Conservation (phyloP, 2,329 filamentous ascomycete genomes). For the Xenoacremonium recifei region DNA sequence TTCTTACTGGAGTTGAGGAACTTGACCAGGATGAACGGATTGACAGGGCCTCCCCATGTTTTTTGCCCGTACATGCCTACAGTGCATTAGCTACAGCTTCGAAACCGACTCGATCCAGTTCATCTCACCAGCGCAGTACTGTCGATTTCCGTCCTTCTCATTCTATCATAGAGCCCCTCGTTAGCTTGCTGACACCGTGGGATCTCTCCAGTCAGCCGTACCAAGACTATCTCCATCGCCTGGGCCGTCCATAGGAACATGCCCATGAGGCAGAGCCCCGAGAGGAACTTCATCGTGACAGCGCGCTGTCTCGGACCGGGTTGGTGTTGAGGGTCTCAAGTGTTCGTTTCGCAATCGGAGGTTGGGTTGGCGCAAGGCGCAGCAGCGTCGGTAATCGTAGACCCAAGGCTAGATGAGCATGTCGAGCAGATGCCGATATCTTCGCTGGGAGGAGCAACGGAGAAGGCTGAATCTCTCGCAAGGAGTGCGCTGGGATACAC, state of each 20-base stretch:
- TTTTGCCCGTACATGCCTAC: constrained; percentile 88
- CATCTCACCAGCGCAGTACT: constrained; percentile 70
- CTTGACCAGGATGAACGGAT: constrained; percentile 86
- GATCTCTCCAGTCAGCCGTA: constrained; percentile 31
- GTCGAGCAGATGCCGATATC: background rate
- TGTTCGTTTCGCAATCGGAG: background rate
- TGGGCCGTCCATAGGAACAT: constrained; percentile 52
- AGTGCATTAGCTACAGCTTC: constrained; percentile 7
- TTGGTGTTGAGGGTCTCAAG: constrained; percentile 5
- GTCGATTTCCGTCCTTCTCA: constrained; percentile 71
- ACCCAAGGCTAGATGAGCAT: background rate
- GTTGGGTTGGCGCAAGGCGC: no score
- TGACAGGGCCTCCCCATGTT: constrained; percentile 82
- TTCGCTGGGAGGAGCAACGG: background rate
- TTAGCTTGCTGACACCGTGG: constrained; percentile 18
- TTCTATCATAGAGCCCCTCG: constrained; percentile 51
- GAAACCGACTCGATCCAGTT: background rate
- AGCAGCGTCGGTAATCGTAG: no score
- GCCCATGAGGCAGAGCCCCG: constrained; percentile 50
- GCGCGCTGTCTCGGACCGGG: constrained; percentile 3
- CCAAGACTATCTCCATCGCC: constrained; percentile 59
- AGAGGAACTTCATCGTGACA: constrained; percentile 53
- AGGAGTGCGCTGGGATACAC: no score
- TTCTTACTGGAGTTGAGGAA: constrained; percentile 63
- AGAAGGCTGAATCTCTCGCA: no score